Conservation (phyloP, 2,329 filamentous ascomycete species). For the Xylaria sp. region DNA sequence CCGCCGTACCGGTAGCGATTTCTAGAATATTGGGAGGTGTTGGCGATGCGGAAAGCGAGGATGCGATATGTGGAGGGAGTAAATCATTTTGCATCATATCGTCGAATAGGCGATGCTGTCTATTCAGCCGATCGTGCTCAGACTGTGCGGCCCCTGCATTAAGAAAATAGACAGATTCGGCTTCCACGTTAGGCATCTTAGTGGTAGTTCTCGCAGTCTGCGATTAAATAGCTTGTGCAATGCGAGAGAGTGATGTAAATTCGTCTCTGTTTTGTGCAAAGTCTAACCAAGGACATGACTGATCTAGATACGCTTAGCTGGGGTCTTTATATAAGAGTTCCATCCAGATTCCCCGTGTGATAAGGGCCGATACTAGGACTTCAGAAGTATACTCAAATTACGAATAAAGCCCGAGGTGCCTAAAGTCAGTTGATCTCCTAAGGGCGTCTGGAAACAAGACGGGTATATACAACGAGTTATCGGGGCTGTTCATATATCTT, state of each 20-base stretch:
- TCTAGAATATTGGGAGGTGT: conserved; percentile 32
- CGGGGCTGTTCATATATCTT: not conserved
- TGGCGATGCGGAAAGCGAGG: conserved; percentile 9
- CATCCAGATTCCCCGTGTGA: too few relatives aligned
- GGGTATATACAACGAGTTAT: not conserved
- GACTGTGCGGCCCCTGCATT: conserved; percentile 30
- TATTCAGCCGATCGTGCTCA: conserved; percentile 32
- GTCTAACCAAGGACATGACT: not conserved
- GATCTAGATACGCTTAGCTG: not conserved
- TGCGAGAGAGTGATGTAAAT: not conserved
- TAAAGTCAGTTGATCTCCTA: not conserved
- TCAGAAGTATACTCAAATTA: not conserved
- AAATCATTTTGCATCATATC: conserved; percentile 33
- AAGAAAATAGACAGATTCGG: conserved; percentile 36
- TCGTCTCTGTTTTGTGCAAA: not conserved
- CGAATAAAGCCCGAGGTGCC: not conserved
- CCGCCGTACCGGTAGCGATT: conserved; percentile 32
- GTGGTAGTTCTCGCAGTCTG: not conserved
- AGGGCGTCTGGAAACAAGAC: not conserved
- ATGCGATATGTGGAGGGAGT: conserved; percentile 32
- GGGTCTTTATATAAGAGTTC: not conserved
- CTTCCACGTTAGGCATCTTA: conserved; percentile 13
- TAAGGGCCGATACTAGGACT: not conserved
- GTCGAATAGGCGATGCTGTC: conserved; percentile 31
- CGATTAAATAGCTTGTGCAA: not conserved